Conservation (phyloP, 2,329 filamentous ascomycete genomes). For the Clonostachys solani region DNA sequence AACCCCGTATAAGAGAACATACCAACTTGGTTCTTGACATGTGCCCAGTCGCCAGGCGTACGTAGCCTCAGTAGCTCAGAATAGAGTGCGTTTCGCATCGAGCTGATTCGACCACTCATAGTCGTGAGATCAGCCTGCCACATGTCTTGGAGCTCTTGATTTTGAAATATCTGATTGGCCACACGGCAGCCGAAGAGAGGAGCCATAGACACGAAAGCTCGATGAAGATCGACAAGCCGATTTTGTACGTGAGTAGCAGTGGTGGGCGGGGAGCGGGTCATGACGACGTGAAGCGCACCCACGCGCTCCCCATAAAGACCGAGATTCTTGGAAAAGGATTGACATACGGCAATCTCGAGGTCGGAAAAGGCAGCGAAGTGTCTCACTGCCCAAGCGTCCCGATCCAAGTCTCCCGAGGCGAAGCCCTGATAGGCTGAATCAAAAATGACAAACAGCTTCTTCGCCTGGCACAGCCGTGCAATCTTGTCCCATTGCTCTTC, state of each 20-base stretch:
- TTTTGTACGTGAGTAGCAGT: slow-evolving; percentile 54
- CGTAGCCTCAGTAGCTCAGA: slow-evolving; percentile 19
- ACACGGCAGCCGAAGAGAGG: slow-evolving; percentile 27
- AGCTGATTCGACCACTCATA: slow-evolving; percentile 27
- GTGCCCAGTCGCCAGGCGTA: slow-evolving; percentile 29
- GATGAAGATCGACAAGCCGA: slow-evolving; percentile 21
- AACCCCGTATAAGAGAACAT: slow-evolving; percentile 44
- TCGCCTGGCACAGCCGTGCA: slow-evolving; percentile 17
- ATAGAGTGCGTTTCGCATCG: slow-evolving; percentile 25
- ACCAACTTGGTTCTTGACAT: slow-evolving; percentile 27
- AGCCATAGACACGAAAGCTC: slow-evolving; percentile 26
- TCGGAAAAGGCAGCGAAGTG: slow-evolving; percentile 23
- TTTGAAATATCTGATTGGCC: slow-evolving; percentile 22
- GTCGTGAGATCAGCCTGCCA: slow-evolving; percentile 27
- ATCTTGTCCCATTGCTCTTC: slow-evolving; percentile 24
- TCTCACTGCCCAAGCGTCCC: slow-evolving; percentile 25
- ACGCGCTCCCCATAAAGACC: slow-evolving; percentile 32
- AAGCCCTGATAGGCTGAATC: slow-evolving; percentile 32
- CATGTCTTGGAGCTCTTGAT: slow-evolving; percentile 15
- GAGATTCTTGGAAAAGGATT: slow-evolving; percentile 62
- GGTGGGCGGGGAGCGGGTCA: slow-evolving; percentile 13
- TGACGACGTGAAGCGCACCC: slow-evolving; percentile 67
- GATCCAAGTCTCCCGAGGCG: slow-evolving; percentile 21
- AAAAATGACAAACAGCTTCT: slow-evolving; percentile 24
- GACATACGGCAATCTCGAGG: slow-evolving; percentile 49